Percentiles rank a stretch among this genome's conserved stretches.
phyloP scores from a whole-genome alignment of 1,284 basidiomycete genomes.

The Leccinum variabile region DNA sequence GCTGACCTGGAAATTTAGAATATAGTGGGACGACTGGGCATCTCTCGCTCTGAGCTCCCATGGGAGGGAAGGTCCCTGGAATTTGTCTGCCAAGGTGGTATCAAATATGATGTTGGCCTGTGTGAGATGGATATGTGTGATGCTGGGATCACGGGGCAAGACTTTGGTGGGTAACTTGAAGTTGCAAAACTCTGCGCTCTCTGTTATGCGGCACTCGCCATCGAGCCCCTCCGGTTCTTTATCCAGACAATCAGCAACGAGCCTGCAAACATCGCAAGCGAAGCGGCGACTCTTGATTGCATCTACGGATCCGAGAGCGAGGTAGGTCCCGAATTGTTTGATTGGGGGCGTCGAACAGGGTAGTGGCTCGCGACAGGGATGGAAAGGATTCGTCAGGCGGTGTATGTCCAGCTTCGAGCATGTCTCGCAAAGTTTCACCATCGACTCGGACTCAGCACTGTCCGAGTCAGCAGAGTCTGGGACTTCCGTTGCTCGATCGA shows the following conservation, averaged over 20 bases:
- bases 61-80: constrained; percentile 12
- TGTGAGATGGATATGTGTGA: constrained; percentile 23
- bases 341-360: constrained; percentile 10
- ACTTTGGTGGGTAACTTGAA: constrained; percentile 12
- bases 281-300: constrained; percentile 19
- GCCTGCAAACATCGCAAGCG: constrained; percentile 16
- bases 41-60: constrained; percentile 11
- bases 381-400: neutral
- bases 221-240: constrained; percentile 13
- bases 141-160: constrained; percentile 6
- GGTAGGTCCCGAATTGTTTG: neutral
- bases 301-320: constrained; percentile 17
- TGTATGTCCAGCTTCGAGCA: constrained; percentile 17
- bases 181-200: constrained; percentile 8
- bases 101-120: constrained; percentile 13
- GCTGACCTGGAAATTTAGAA: constrained; percentile 20
- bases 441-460: no score
- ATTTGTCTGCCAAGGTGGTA: neutral
- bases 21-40: neutral
- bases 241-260: constrained; percentile 18
- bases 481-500: neutral
- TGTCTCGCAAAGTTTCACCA: constrained; percentile 10
- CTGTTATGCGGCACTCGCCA: constrained; percentile 10
- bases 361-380: constrained; percentile 10
- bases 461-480: neutral